Base-by-base conservation (phyloP, 208 protist genomes). In the Leishmania turanica region DNA sequence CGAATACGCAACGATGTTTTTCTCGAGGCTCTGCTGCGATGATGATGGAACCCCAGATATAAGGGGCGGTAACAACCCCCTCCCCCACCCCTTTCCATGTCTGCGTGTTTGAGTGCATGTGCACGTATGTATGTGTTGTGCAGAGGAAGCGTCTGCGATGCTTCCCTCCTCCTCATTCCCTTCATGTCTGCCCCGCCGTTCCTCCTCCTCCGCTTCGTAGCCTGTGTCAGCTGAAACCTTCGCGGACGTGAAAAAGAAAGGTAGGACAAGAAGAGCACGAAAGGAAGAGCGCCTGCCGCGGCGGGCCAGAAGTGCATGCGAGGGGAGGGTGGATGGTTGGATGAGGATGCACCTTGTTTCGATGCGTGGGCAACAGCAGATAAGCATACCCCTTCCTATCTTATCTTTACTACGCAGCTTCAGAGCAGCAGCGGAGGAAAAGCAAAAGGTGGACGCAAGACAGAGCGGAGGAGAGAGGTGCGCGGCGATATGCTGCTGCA, bases 41-140 rank as follows among this genome's bases (percentile, higher is more conserved):
- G 24, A 31, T 3, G 62, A 40, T 68, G 62, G 62, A 68, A 24
- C 7, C 27, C 15, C 9, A 68, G 31, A 68, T 64, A 64, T 24
- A 68, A 40, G 31, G 15, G 31, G 31, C 62, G 27, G 62, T 40
- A 5, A 68, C 13, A 40, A 19, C 31, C 0, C 31, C 62, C 31
- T 15, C 17, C 49, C 49, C 24, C 45, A 19, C 31, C 66, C 27
- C 66, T 78, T 82, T 82, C 31, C 62, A 40, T 24, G 70, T 58
- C 15, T 24, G 70, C 37, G 47, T 74, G 69, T 51, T 17, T 34
- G 27, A 1, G 45, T 56, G 42, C n/a, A 3, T 31, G 69, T 58
- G 70, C n/a, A 40, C 54, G 47, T 75, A 8, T 58, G 70, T 54
- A 37, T 74, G 69, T 58, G 31, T 19, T 75, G 47, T 21, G 70